A percentile compares a stretch with the other conserved stretches of the same genome.
Evolutionary conservation across 345 rosid genomes (phyloP).

Genomic region (Moricandia arvensis): DNA sequence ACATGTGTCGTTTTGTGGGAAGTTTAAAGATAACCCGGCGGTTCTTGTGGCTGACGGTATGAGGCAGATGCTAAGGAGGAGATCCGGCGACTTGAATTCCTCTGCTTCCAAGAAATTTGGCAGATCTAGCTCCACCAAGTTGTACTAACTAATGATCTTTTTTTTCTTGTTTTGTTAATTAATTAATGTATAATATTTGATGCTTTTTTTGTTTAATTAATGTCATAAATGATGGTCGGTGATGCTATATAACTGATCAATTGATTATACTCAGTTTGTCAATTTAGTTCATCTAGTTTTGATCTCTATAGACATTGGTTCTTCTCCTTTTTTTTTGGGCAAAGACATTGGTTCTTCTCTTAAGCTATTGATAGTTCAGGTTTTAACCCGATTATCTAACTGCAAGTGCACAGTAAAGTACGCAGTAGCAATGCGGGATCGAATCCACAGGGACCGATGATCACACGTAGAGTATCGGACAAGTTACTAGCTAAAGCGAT

Average conservation of each 20-base stretch:
- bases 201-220: conserved; percentile 12
- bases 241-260: conserved; percentile 22
- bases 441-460: no score
- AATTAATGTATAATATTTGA: conserved; percentile 29
- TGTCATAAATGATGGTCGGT: conserved; percentile 21
- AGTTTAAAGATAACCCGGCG: conserved; percentile 83
- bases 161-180: background rate
- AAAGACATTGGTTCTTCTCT: no score
- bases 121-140: conserved; percentile 61
- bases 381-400: no score
- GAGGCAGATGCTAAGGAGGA: conserved; percentile 89
- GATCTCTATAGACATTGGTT: background rate
- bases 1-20: conserved; percentile 95
- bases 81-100: conserved; percentile 66
- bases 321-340: no score
- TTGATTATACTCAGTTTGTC: background rate
- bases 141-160: conserved; percentile 31
- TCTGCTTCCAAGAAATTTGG: conserved; percentile 69
- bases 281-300: conserved; percentile 2
- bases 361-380: no score
- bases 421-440: no score
- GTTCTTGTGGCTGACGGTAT: conserved; percentile 87
- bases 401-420: no score
- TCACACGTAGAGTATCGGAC: no score
- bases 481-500: no score